These are phyloP conservation scores for Torulaspora delbrueckii DNA, from an alignment of 805 yeast genomes.

Conservation along the genomic window DNA sequence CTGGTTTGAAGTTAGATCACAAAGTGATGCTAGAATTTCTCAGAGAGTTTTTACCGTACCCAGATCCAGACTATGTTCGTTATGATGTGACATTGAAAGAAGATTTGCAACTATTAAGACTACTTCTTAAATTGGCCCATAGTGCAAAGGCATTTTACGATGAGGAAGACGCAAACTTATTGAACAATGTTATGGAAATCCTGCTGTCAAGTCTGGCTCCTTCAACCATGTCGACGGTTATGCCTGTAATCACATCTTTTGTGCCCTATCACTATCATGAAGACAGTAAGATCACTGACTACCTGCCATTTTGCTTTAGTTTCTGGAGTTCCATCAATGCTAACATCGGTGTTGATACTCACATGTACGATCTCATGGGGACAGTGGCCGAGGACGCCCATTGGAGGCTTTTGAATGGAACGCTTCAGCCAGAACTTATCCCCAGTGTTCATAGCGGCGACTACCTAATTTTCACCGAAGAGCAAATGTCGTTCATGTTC, in stretches of 20 bases:
- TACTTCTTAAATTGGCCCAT: constrained; percentile 48
- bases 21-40: constrained; percentile 32
- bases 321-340: constrained; percentile 59
- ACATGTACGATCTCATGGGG: constrained; percentile 60
- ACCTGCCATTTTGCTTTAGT: constrained; percentile 63
- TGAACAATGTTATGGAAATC: constrained; percentile 48
- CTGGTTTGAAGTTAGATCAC: constrained; percentile 38
- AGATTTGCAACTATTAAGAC: constrained; percentile 47
- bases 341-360: constrained; percentile 52
- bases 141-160: constrained; percentile 53
- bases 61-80: constrained; percentile 46
- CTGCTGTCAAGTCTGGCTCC: constrained; percentile 50
- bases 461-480: constrained; percentile 59
- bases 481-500: constrained; percentile 57
- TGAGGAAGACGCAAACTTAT: constrained; percentile 31
- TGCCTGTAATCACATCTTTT: constrained; percentile 49
- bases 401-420: constrained; percentile 19
- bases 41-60: constrained; percentile 40
- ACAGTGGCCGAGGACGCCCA: constrained; percentile 50
- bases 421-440: background rate
- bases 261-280: constrained; percentile 43
- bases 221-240: constrained; percentile 46
- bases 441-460: constrained; percentile 30
- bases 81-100: constrained; percentile 29
- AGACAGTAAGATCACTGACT: constrained; percentile 45